Percentiles rank a stretch among this genome's conserved stretches.
Conservation (phyloP, 495 filamentous ascomycete genomes). For the Niebla homalea region DNA sequence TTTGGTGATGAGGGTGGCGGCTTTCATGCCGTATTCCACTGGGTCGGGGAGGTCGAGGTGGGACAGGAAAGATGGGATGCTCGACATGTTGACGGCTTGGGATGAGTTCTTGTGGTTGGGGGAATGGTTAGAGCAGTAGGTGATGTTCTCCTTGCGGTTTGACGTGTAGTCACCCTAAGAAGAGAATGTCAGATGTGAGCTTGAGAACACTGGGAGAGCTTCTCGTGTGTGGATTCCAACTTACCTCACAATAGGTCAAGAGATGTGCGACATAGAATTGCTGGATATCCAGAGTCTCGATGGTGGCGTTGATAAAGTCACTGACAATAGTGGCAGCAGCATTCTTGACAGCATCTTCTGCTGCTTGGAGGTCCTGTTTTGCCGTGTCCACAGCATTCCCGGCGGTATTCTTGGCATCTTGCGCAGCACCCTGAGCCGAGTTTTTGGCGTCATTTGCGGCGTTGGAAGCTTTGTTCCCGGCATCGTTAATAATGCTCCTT, state of each 20-base stretch:
- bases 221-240: background rate
- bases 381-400: conserved; percentile 3
- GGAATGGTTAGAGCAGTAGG: conserved; percentile 10
- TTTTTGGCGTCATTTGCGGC: background rate
- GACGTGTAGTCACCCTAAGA: background rate
- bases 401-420: background rate
- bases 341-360: conserved; percentile 3
- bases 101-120: conserved; percentile 4
- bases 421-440: conserved; percentile 1
- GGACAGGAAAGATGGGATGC: conserved; percentile 5
- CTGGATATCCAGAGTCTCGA: background rate
- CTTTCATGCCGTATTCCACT: conserved; percentile 3
- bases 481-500: background rate
- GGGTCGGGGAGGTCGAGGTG: conserved; percentile 10
- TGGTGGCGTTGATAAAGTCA: conserved; percentile 10
- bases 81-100: background rate
- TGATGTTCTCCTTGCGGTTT: conserved; percentile 4
- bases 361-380: conserved; percentile 5
- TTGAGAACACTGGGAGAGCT: background rate
- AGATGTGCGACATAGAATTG: conserved; percentile 11
- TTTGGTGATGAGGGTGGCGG: conserved; percentile 8
- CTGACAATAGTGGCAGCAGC: conserved; percentile 8
- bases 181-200: background rate
- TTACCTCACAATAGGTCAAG: conserved; percentile 8
- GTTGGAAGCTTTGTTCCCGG: background rate